Base-by-base conservation (phyloP, 768 basidiomycete genomes). In the Rubroboletus pulcherrimus region DNA sequence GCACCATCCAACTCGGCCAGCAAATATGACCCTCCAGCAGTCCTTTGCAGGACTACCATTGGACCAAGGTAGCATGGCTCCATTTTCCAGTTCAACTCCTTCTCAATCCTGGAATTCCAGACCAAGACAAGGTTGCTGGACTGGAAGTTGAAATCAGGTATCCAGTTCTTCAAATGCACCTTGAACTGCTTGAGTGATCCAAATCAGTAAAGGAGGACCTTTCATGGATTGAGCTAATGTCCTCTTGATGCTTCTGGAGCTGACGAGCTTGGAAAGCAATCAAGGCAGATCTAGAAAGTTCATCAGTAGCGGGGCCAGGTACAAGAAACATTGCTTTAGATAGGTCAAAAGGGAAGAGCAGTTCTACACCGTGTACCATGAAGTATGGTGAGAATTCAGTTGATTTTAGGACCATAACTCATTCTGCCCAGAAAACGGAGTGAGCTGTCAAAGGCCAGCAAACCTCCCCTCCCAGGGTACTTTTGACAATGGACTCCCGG, bases 281-380 rank as follows among this genome's bases (percentile, higher is more conserved):
- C 2, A 47, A 10, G 2, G 0, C 3, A 21, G n/a, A 14, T 1
- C 1, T 34, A 5, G 34, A 29, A 0, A 54, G 0, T 1, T 1
- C 14, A 1, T 54, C 24, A 29, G 53, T 3, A 29, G 34, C 9
- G 0, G 42, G 38, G 1, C 12, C 4, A 1, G 53, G 49, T 0
- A 58, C 0, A 1, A 61, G 40, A 12, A 50, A 74, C 0, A 65
- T 75, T 0, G 53, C 53, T 37, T 77, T 67, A 0, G 58, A 15
- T 0, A 73, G 30, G 30, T 74, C 68, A 48, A 71, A 69, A 0
- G 68, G 57, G 19, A 74, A 64, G 0, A 75, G 44, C 0, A 69
- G 67, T 14, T 72, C 63, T 0, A 63, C 33, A 3, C 74, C 68
- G 51, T 75, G 40, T 1, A 21, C 21, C 21, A 21, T 21, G 2